phyloP scores from a whole-genome alignment of 2,329 filamentous ascomycete genomes.

The Fusarium sublunatum region DNA sequence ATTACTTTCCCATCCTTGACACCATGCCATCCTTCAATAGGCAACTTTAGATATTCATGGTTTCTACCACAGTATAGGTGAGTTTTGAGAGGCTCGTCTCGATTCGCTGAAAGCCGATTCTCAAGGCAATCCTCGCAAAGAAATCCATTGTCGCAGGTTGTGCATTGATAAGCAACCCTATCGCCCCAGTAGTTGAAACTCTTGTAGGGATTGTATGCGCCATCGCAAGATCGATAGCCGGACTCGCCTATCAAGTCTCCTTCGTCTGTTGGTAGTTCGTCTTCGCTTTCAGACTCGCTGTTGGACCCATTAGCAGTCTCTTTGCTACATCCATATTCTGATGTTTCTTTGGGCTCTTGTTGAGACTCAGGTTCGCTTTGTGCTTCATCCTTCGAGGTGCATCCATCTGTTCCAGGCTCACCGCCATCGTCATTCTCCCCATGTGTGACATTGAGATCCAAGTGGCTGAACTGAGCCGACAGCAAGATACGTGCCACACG shows the following conservation, averaged over 20 bases:
- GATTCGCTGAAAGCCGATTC: constrained; percentile 18
- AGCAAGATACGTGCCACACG: constrained; percentile 37
- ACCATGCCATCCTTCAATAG: constrained; percentile 35
- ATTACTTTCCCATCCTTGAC: constrained; percentile 32
- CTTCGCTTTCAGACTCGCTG: constrained; percentile 1
- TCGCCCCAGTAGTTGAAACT: constrained; percentile 32
- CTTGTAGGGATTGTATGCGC: constrained; percentile 8
- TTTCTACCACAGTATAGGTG: constrained; percentile 25
- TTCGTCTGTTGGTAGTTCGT: constrained; percentile 18
- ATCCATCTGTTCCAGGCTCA: background rate
- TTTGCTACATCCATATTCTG: background rate
- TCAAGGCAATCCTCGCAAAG: constrained; percentile 34
- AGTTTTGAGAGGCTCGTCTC: constrained; percentile 13
- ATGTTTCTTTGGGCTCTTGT: background rate
- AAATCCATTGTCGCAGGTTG: constrained; percentile 11
- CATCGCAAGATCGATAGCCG: constrained; percentile 8
- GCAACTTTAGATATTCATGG: constrained; percentile 31
- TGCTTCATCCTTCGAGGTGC: background rate
- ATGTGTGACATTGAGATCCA: constrained; percentile 13
- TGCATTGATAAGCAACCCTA: constrained; percentile 19
- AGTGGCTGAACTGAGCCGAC: constrained; percentile 42
- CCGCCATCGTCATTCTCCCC: background rate
- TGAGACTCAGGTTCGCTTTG: background rate
- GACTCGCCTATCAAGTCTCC: constrained; percentile 18
- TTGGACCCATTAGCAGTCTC: background rate